Percentiles rank a stretch among this genome's conserved stretches.
These are phyloP conservation scores for Zygotorulaspora mrakii DNA, from an alignment of 1,139 yeast species.

Conservation along the genomic window DNA sequence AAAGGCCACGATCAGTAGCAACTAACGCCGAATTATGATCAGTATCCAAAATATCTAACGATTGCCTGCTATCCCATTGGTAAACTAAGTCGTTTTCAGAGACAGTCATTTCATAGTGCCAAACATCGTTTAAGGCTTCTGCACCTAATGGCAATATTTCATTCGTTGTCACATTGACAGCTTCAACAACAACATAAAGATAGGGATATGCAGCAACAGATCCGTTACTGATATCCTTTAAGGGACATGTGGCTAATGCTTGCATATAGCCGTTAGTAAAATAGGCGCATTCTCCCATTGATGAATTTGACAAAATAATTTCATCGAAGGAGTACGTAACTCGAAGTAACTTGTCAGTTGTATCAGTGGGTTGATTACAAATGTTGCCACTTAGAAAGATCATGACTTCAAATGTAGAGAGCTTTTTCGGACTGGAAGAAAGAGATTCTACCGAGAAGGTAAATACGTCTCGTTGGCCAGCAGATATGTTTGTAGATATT, in stretches of 20 bases:
- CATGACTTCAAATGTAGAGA: slow-evolving; percentile 46
- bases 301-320: slow-evolving; percentile 38
- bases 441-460: slow-evolving; percentile 25
- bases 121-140: slow-evolving; percentile 40
- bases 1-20: slow-evolving; percentile 50
- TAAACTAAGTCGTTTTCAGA: slow-evolving; percentile 64
- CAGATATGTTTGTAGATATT: slow-evolving; percentile 22
- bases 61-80: slow-evolving; percentile 62
- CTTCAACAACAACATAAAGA: slow-evolving; percentile 44
- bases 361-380: slow-evolving; percentile 46
- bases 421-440: slow-evolving; percentile 19
- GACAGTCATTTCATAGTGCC: slow-evolving; percentile 67
- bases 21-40: slow-evolving; percentile 70
- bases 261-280: slow-evolving; percentile 53
- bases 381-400: slow-evolving; percentile 60
- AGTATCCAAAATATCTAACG: slow-evolving; percentile 64
- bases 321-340: slow-evolving; percentile 52
- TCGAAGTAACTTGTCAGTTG: slow-evolving; percentile 42
- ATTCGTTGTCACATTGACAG: slow-evolving; percentile 35
- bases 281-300: slow-evolving; percentile 25
- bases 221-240: slow-evolving; percentile 28
- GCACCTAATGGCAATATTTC: slow-evolving; percentile 41
- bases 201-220: slow-evolving; percentile 31
- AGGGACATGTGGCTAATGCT: slow-evolving; percentile 46
- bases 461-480: slow-evolving; percentile 28